phyloP scores from a whole-genome alignment of 164 flowering plant genomes.

The Piper betle region DNA sequence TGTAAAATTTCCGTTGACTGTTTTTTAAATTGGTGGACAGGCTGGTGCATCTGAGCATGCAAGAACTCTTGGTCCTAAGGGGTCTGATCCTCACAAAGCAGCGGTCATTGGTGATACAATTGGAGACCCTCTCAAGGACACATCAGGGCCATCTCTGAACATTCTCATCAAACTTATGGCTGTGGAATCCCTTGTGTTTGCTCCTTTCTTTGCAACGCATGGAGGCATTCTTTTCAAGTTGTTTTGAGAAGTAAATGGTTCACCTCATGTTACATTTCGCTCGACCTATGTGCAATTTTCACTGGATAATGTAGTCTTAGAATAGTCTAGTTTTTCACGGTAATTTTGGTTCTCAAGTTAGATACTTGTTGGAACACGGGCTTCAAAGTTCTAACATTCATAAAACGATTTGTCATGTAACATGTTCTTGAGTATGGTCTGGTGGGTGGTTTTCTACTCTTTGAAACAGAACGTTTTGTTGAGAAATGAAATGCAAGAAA shows the following conservation, averaged over 20 bases:
- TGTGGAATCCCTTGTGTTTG: conserved; percentile 79
- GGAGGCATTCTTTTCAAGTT: conserved; percentile 75
- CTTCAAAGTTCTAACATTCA: no score
- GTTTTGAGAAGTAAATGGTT: not conserved
- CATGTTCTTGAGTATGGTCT: no score
- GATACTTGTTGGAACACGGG: no score
- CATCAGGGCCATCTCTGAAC: conserved; percentile 78
- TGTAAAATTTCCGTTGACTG: not conserved
- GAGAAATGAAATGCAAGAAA: no score
- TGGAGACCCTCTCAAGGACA: conserved; percentile 85
- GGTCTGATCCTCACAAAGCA: conserved; percentile 81
- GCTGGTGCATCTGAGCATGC: conserved; percentile 87
- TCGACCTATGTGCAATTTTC: no score
- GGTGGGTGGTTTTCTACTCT: no score
- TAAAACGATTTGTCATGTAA: no score
- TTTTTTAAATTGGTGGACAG: conserved; percentile 14
- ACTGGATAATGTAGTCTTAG: no score
- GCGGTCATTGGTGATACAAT: conserved; percentile 86
- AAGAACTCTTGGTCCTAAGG: conserved; percentile 55
- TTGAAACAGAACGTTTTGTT: no score
- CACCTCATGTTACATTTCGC: no score
- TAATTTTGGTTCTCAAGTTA: no score
- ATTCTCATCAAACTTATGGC: conserved; percentile 93
- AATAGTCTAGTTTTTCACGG: no score
- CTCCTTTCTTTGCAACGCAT: conserved; percentile 73